Percentiles rank a stretch among this genome's conserved stretches.
These are phyloP conservation scores for Dissophora globulifera DNA, from an alignment of 192 early-diverging fungal species.

Conservation along the genomic window DNA sequence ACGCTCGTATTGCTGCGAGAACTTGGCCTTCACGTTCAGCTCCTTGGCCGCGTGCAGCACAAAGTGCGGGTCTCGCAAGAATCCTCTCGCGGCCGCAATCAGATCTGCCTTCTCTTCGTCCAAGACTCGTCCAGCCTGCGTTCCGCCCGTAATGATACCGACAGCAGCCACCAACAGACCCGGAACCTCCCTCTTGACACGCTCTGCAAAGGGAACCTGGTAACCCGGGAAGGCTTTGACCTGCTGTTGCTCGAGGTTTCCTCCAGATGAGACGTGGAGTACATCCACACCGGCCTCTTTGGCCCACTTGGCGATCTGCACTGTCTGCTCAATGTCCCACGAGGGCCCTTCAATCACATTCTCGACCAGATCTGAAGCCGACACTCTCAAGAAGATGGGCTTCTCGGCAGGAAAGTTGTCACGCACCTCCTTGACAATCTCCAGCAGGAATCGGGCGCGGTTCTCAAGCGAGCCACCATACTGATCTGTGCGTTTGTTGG, in stretches of 20 bases:
- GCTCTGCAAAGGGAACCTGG: slow-evolving; percentile 79
- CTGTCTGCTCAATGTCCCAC: slow-evolving; percentile 82
- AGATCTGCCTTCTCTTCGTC: slow-evolving; percentile 73
- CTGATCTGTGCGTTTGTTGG: slow-evolving; percentile 89
- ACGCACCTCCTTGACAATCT: slow-evolving; percentile 73
- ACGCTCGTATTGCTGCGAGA: slow-evolving; percentile 69
- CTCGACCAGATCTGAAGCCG: slow-evolving; percentile 77
- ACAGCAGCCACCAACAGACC: slow-evolving; percentile 71
- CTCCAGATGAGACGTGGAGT: slow-evolving; percentile 85
- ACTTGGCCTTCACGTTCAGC: slow-evolving; percentile 71
- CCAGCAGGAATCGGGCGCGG: slow-evolving; percentile 77
- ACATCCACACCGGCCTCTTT: slow-evolving; percentile 82
- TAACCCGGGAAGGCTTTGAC: slow-evolving; percentile 62
- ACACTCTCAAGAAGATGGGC: slow-evolving; percentile 88
- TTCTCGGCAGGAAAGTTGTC: slow-evolving; percentile 78
- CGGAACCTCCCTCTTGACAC: slow-evolving; percentile 66
- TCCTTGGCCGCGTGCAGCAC: slow-evolving; percentile 70
- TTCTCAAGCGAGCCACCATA: slow-evolving; percentile 95
- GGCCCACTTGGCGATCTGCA: slow-evolving; percentile 70
- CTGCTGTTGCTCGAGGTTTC: slow-evolving; percentile 64
- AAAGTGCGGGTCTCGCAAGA: slow-evolving; percentile 78
- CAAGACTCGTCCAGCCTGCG: slow-evolving; percentile 78
- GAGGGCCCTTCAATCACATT: slow-evolving; percentile 54
- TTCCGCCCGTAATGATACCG: slow-evolving; percentile 72
- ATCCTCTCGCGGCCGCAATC: slow-evolving; percentile 76